Percentiles rank a stretch among this genome's conserved stretches.
Conservation (phyloP, 208 protist genomes). For the Trypanosoma conorhini region DNA sequence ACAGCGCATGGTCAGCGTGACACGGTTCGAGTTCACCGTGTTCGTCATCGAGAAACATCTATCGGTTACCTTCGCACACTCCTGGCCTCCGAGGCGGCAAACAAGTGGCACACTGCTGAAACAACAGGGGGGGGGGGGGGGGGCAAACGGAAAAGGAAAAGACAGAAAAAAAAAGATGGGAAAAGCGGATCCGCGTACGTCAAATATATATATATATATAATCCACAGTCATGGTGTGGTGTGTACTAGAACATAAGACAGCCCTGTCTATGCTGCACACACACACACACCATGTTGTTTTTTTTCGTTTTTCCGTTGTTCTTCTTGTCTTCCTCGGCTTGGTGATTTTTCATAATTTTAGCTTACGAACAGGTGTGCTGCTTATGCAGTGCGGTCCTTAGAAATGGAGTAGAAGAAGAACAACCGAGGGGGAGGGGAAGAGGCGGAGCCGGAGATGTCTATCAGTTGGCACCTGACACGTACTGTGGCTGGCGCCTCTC, state of each 20-base stretch:
- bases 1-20: constrained; percentile 2
- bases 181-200: not conserved
- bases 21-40: constrained; percentile 42
- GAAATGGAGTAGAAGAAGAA: not conserved
- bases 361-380: constrained; percentile 1
- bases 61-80: not conserved
- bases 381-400: constrained; percentile 14
- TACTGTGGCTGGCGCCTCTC: constrained; percentile 26
- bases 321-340: not conserved
- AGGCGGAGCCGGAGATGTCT: not conserved
- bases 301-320: not conserved
- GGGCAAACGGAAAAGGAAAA: constrained; percentile 4
- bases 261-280: not conserved
- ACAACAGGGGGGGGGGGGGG: not conserved
- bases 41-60: constrained; percentile 45
- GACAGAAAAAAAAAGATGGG: not conserved
- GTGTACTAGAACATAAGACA: not conserved
- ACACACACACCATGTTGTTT: constrained; percentile 8
- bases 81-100: not conserved
- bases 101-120: constrained; percentile 7
- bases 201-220: too few species aligned
- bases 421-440: not conserved
- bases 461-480: constrained; percentile 12
- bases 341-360: not conserved
- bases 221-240: not conserved